Conservation (phyloP, 1,284 basidiomycete genomes). For the Sporisorium scitamineum region DNA sequence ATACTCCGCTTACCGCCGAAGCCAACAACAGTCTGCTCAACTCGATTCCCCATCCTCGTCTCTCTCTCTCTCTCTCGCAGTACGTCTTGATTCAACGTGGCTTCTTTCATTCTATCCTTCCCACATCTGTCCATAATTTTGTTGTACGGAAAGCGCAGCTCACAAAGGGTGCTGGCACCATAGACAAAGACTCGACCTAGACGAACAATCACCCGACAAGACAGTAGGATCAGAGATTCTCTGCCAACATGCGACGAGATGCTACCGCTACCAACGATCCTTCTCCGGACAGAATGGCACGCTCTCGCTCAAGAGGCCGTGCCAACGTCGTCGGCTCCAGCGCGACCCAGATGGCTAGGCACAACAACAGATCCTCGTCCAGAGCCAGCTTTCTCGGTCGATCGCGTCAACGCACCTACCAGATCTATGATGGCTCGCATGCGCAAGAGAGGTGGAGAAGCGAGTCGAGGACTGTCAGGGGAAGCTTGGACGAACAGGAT, state of each 20-base stretch:
- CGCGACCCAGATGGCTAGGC: constrained; percentile 12
- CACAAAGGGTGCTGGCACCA: too few species aligned
- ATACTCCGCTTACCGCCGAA: constrained; percentile 12
- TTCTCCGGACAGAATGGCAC: constrained; percentile 21
- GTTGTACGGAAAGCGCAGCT: background rate
- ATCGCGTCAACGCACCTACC: constrained; percentile 41
- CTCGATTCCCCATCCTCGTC: background rate
- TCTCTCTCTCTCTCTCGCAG: background rate
- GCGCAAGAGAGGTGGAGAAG: constrained; percentile 24
- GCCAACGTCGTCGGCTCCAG: constrained; percentile 25
- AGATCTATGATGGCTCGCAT: constrained; percentile 23
- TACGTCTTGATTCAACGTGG: too few species aligned
- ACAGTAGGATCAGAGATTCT: too few species aligned
- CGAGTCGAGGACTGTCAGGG: constrained; percentile 41
- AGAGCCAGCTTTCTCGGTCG: constrained; percentile 46
- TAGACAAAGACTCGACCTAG: background rate
- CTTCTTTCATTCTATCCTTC: background rate
- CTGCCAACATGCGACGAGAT: constrained; percentile 8
- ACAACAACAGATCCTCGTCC: constrained; percentile 32
- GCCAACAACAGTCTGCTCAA: background rate
- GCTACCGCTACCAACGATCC: constrained; percentile 4
- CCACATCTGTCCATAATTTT: background rate
- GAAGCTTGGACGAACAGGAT: constrained; percentile 37
- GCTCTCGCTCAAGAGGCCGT: constrained; percentile 31
- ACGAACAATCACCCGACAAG: background rate